These are phyloP conservation scores for Dinochytrium kinnereticum DNA, from an alignment of 371 early-diverging fungal species.

Conservation along the genomic window DNA sequence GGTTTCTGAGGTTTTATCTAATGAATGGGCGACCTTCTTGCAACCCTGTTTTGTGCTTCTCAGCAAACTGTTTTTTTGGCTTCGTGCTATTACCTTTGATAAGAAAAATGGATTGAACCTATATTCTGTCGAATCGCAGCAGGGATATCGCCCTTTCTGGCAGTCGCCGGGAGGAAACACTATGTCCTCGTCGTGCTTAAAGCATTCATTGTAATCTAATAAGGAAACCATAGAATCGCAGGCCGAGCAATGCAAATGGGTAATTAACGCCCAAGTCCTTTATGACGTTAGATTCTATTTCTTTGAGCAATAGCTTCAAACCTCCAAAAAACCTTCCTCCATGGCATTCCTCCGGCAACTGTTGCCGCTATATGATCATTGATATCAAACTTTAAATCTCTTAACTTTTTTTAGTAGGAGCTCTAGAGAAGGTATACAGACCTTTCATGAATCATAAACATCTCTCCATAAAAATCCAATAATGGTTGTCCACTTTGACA, in stretches of 20 bases:
- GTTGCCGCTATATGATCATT: slow-evolving; percentile 39
- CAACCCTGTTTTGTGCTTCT: slow-evolving; percentile 12
- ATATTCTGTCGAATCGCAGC: slow-evolving; percentile 32
- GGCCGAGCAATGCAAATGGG: slow-evolving; percentile 23
- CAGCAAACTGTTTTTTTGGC: neutral
- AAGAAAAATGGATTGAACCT: slow-evolving; percentile 36
- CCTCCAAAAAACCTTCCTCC: slow-evolving; percentile 51
- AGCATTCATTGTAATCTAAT: neutral
- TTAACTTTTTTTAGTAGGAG: neutral
- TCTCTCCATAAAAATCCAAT: slow-evolving; percentile 22
- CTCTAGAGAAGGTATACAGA: neutral
- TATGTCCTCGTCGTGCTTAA: neutral
- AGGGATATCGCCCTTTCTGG: slow-evolving; percentile 26
- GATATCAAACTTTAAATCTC: slow-evolving; percentile 37
- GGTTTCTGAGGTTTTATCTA: neutral
- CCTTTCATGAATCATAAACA: slow-evolving; percentile 18
- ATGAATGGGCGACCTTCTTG: slow-evolving; percentile 1
- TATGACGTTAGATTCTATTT: slow-evolving; percentile 25
- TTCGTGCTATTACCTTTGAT: slow-evolving; percentile 20
- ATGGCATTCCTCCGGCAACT: slow-evolving; percentile 15
- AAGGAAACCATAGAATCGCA: slow-evolving; percentile 12
- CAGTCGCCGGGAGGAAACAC: slow-evolving; percentile 7
- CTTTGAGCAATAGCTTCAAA: slow-evolving; percentile 35
- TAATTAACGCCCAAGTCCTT: slow-evolving; percentile 28
- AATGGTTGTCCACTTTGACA: slow-evolving; percentile 8